These are phyloP conservation scores for Neurospora sp. DNA, from an alignment of 495 filamentous ascomycete genomes.

Conservation along the genomic window DNA sequence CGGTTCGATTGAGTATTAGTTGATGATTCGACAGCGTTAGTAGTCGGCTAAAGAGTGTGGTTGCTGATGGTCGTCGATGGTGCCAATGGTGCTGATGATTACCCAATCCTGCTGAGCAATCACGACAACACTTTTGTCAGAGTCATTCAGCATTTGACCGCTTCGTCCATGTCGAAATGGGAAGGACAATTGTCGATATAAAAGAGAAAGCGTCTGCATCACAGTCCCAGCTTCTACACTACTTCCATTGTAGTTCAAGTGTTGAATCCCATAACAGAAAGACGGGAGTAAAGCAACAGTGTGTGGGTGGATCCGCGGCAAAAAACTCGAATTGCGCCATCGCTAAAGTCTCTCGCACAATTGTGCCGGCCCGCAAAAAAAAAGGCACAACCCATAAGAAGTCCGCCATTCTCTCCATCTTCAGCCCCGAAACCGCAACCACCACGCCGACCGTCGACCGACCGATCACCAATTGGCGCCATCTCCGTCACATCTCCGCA, in stretches of 20 bases:
- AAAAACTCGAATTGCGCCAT: constrained; percentile 13
- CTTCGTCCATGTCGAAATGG: neutral
- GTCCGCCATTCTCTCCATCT: neutral
- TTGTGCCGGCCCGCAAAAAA: neutral
- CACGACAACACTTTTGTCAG: neutral
- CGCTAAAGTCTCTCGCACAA: constrained; percentile 6
- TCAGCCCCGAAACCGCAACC: neutral
- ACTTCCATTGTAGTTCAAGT: neutral
- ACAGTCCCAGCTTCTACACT: neutral
- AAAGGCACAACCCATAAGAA: neutral
- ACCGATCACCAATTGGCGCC: neutral
- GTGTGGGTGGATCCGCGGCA: neutral
- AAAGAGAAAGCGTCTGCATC: neutral
- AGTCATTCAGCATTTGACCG: neutral
- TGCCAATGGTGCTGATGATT: neutral
- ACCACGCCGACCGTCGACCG: neutral
- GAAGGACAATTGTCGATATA: neutral
- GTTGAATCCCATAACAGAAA: neutral
- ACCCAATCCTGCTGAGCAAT: constrained; percentile 8
- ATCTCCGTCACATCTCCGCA: neutral
- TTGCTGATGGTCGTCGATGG: neutral
- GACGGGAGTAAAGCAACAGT: neutral
- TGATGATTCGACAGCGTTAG: neutral
- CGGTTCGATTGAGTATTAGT: neutral
- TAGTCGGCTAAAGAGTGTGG: neutral